Conservation (phyloP, 306 rosid genomes). For the Lathyrus aphaca region DNA sequence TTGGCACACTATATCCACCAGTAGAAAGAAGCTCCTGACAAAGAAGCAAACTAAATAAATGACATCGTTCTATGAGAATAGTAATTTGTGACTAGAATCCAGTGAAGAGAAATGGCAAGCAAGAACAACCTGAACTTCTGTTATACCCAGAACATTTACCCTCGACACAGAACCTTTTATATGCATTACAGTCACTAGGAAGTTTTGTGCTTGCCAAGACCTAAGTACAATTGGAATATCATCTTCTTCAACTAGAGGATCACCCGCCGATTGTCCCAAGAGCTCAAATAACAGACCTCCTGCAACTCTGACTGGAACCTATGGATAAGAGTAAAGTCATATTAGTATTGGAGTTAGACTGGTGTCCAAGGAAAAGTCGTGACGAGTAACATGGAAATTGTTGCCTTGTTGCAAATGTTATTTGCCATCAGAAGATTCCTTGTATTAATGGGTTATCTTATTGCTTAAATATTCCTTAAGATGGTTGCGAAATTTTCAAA, state of each 20-base stretch:
- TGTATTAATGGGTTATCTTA: constrained; percentile 1
- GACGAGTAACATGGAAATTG: constrained; percentile 1
- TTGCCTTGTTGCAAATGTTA: constrained; percentile 18
- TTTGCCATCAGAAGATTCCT: constrained; percentile 1
- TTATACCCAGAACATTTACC: constrained; percentile 74
- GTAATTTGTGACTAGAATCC: constrained; percentile 33
- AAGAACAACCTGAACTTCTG: constrained; percentile 91
- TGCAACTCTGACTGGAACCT: constrained; percentile 97
- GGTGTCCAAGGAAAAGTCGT: not conserved
- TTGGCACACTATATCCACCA: constrained; percentile 81
- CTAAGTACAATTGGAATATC: constrained; percentile 91
- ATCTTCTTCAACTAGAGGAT: constrained; percentile 83
- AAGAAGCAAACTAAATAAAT: constrained; percentile 28
- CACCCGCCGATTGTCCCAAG: constrained; percentile 90
- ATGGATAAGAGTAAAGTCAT: constrained; percentile 30
- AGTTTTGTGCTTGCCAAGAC: constrained; percentile 95
- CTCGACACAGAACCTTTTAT: constrained; percentile 64
- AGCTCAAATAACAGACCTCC: constrained; percentile 95
- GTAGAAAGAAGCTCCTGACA: constrained; percentile 82
- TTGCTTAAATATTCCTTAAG: constrained; percentile 1
- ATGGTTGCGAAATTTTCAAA: constrained; percentile 1
- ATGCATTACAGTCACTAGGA: constrained; percentile 83
- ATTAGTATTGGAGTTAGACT: constrained; percentile 21
- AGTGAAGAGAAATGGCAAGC: constrained; percentile 25
- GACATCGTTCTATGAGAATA: constrained; percentile 22